Evolutionary conservation across 2,329 filamentous ascomycete species (phyloP).

Genomic region (Fusarium nanum): DNA sequence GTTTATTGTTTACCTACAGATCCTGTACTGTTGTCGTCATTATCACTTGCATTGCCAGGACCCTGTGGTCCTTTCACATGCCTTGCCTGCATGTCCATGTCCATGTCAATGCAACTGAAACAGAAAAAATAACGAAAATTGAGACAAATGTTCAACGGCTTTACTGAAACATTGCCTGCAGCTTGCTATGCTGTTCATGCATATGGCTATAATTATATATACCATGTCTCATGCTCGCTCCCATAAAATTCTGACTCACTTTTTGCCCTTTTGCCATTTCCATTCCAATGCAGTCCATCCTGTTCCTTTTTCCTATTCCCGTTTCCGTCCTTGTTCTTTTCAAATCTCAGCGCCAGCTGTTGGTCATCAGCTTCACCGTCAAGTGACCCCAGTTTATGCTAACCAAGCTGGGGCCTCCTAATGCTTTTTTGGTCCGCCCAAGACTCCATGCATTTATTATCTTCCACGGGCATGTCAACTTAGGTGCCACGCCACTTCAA

Average conservation of each 20-base stretch:
- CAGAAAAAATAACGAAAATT: not conserved
- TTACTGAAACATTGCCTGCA: constrained; percentile 27
- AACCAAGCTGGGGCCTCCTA: constrained; percentile 27
- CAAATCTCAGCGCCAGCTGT: constrained; percentile 7
- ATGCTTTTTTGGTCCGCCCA: constrained; percentile 39
- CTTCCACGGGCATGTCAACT: constrained; percentile 43
- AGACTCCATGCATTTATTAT: constrained; percentile 42
- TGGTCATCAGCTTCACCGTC: constrained; percentile 29
- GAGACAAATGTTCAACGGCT: constrained; percentile 9
- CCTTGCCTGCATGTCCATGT: not conserved
- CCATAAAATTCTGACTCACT: constrained; percentile 23
- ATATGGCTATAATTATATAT: constrained; percentile 22
- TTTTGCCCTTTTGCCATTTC: constrained; percentile 32
- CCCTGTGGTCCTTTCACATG: constrained; percentile 31
- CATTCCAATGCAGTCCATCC: constrained; percentile 7
- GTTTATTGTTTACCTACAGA: constrained; percentile 26
- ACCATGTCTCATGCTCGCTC: constrained; percentile 32
- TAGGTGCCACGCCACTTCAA: constrained; percentile 30
- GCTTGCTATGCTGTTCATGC: constrained; percentile 23
- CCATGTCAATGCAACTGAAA: constrained; percentile 1
- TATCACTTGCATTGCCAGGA: constrained; percentile 26
- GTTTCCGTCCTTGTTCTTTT: not conserved
- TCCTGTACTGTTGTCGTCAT: constrained; percentile 35
- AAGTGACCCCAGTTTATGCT: constrained; percentile 31
- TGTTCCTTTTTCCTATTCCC: not conserved